Percentiles rank a stretch among this genome's conserved stretches.
Evolutionary conservation across 805 yeast species (phyloP).

Genomic region (Nakazawaea ernobii): DNA sequence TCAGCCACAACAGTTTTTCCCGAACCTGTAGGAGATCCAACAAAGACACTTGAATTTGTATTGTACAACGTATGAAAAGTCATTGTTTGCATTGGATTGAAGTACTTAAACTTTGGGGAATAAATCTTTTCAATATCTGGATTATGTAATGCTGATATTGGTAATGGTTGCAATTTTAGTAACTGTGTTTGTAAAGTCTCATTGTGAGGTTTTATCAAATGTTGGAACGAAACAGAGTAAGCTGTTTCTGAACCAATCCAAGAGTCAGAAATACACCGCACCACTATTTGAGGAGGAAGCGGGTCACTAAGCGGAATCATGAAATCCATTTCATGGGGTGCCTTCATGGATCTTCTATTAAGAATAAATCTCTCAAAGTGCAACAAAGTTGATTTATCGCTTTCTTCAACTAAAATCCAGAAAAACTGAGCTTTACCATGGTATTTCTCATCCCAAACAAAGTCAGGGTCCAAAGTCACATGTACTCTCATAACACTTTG

Average conservation of each 20-base stretch:
- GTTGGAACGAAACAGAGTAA: slow-evolving; percentile 81
- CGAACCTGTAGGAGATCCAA: slow-evolving; percentile 98
- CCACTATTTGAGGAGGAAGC: slow-evolving; percentile 80
- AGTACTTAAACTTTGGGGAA: slow-evolving; percentile 63
- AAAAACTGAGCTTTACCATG: slow-evolving; percentile 85
- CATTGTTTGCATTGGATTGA: slow-evolving; percentile 99
- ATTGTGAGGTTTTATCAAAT: slow-evolving; percentile 80
- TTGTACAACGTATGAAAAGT: slow-evolving; percentile 85
- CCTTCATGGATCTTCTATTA: slow-evolving; percentile 47
- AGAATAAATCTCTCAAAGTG: slow-evolving; percentile 81
- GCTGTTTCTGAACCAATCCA: slow-evolving; percentile 86
- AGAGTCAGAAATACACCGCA: slow-evolving; percentile 72
- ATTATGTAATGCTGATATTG: slow-evolving; percentile 73
- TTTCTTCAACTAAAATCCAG: slow-evolving; percentile 91
- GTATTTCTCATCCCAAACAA: slow-evolving; percentile 73
- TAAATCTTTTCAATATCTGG: slow-evolving; percentile 64
- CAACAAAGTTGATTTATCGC: slow-evolving; percentile 63
- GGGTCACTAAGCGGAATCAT: slow-evolving; percentile 91
- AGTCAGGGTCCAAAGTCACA: slow-evolving; percentile 64
- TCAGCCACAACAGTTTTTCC: slow-evolving; percentile 98
- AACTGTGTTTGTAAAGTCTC: slow-evolving; percentile 82
- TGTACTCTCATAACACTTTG: slow-evolving; percentile 80
- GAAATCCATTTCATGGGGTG: slow-evolving; percentile 73
- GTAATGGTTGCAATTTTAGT: slow-evolving; percentile 78
- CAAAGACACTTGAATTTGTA: slow-evolving; percentile 70